A percentile compares a stretch with the other conserved stretches of the same genome.
phyloP scores from a whole-genome alignment of 2,329 filamentous ascomycete genomes.

The Clarireedia paspali region DNA sequence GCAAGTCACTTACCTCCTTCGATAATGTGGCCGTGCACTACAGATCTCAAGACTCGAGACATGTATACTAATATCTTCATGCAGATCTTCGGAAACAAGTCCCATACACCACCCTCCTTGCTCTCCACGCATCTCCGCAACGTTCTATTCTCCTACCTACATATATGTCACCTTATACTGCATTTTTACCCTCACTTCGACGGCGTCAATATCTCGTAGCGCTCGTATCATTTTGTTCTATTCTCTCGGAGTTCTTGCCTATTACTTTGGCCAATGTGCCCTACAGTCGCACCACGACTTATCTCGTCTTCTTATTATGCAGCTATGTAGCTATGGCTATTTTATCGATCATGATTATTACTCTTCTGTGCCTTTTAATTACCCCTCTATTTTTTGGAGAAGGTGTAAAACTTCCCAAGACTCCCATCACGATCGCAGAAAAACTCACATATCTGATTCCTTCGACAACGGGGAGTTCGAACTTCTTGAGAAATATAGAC shows the following conservation, averaged over 20 bases:
- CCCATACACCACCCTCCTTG: constrained; percentile 34
- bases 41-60: constrained; percentile 17
- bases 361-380: not conserved
- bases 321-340: constrained; percentile 1
- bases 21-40: constrained; percentile 24
- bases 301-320: not conserved
- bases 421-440: not conserved
- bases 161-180: constrained; percentile 39
- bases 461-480: constrained; percentile 9
- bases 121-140: constrained; percentile 25
- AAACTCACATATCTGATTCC: not conserved
- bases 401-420: not conserved
- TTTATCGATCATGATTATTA: constrained; percentile 1
- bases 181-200: constrained; percentile 33
- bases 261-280: not conserved
- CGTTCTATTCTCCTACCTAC: constrained; percentile 36
- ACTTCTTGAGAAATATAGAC: constrained; percentile 32
- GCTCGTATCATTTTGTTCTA: constrained; percentile 1
- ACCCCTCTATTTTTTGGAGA: not conserved
- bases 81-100: not conserved
- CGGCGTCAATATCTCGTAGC: constrained; percentile 26
- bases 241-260: not conserved
- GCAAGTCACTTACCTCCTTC: not conserved
- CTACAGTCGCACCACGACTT: not conserved
- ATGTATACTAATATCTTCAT: not conserved